phyloP scores from a whole-genome alignment of 1,284 basidiomycete genomes.

The Vanrija sp. region DNA sequence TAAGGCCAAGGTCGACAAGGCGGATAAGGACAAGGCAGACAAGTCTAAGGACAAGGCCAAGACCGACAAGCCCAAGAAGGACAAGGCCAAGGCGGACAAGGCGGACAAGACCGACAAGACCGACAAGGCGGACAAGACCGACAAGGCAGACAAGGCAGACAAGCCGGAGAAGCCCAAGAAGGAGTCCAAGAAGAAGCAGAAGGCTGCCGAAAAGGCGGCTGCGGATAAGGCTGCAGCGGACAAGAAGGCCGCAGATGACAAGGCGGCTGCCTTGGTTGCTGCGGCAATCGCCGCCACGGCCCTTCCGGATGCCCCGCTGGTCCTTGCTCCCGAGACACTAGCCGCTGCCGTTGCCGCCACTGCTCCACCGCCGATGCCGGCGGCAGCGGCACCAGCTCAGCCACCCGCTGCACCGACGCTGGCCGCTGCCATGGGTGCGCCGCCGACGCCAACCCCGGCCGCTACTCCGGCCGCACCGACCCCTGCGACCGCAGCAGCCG shows the following conservation, averaged over 20 bases:
- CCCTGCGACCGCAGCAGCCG: constrained; percentile 12
- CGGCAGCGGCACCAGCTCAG: constrained; percentile 9
- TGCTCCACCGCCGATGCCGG: not conserved
- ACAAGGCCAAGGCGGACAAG: constrained; percentile 1
- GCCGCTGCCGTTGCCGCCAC: not conserved
- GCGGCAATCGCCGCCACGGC: not conserved
- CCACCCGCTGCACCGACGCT: not conserved
- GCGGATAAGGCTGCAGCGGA: not conserved
- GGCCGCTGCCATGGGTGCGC: not conserved
- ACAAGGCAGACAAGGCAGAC: too few species aligned
- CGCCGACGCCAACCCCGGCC: constrained; percentile 3
- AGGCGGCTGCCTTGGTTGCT: not conserved
- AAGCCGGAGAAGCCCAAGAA: constrained; percentile 11
- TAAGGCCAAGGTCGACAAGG: not conserved
- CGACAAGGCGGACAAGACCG: constrained; percentile 1
- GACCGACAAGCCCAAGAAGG: constrained; percentile 1
- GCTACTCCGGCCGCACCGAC: constrained; percentile 11
- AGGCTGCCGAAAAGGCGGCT: not conserved
- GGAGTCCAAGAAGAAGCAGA: constrained; percentile 12
- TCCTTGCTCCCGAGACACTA: not conserved
- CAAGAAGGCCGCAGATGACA: not conserved
- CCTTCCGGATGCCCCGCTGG: too few species aligned
- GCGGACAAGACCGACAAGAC: not conserved
- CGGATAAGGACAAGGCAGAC: constrained; percentile 10
- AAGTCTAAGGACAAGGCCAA: constrained; percentile 9